Evolutionary conservation across 768 basidiomycete genomes (phyloP), one percentile per base, ranked within the genome.

Genomic region (Cantharellus cinnabarinus): DNA sequence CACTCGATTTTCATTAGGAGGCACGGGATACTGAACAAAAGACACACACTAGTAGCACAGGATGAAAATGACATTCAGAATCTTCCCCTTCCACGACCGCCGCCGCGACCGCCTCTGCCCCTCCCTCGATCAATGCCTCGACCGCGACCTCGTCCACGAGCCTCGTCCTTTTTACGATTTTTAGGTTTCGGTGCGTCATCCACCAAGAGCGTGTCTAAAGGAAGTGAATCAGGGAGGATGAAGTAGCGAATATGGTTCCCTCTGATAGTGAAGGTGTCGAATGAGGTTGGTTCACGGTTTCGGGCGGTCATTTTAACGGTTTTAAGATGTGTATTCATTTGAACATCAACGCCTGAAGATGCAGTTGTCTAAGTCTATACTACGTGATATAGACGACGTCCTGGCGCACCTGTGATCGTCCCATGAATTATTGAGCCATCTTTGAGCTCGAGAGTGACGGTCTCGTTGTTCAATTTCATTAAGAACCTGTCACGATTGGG

Each of bases 391-490:
- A 29, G 20, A 29, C 20, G 20, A 29, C 20, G 20, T 29, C 20
- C 20, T 35, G 5, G 70, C 81, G 63, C 62, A 93, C 94, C 93
- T 14, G 90, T 95, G 70, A 98, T 95, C 34, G 94, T 99, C 5
- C 94, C 94, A 67, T 94, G 86, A 14, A 99, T 83, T 57, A 90
- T 73, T 0, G 89, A 89, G 38, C 95, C 95, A 66, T 99, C 97
- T 74, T 99, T 99, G 65, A 99, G 78, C 75, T 99, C 93, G 70
- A 98, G 80, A 63, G 93, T 89, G 65, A 97, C 91, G 63, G 94
- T 93, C 77, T 99, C 94, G 70, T 97, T 97, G 78, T 95, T 94
- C 74, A 99, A 73, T 78, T 98, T 99, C 94, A 98, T 99, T 77
- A 95, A 79, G 75, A 94, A 97, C 71, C 89, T 94, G 60, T 7